These are phyloP conservation scores for Daldinia sp. DNA, from an alignment of 2,329 filamentous ascomycete genomes.

Conservation along the genomic window DNA sequence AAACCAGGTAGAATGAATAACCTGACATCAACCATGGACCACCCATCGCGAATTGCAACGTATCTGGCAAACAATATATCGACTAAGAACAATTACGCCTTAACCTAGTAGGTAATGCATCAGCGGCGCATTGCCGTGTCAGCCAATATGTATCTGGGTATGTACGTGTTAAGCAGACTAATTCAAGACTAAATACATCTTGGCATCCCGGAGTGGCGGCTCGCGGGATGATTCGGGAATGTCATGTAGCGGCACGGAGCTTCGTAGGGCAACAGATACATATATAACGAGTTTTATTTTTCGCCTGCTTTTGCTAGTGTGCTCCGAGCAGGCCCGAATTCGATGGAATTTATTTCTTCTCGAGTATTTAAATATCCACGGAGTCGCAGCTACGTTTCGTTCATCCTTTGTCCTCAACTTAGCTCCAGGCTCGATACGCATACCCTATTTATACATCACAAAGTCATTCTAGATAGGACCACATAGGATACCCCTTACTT, in stretches of 20 bases:
- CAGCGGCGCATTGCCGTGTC: neutral
- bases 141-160: neutral
- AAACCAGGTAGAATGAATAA: neutral
- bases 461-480: neutral
- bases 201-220: constrained; percentile 25
- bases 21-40: neutral
- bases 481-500: neutral
- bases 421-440: neutral
- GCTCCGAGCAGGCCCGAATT: neutral
- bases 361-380: neutral
- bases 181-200: constrained; percentile 19
- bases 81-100: neutral
- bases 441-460: neutral
- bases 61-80: neutral
- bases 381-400: neutral
- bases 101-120: neutral
- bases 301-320: neutral
- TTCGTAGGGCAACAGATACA: constrained; percentile 13
- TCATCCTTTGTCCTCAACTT: neutral
- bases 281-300: constrained; percentile 11
- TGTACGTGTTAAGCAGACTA: neutral
- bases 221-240: constrained; percentile 29
- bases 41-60: neutral
- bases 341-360: neutral
- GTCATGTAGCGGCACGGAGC: constrained; percentile 6